A percentile compares a stretch with the other conserved stretches of the same genome.
Conservation (phyloP, 75 land plant species). For the Cunninghamia lanceolata region DNA sequence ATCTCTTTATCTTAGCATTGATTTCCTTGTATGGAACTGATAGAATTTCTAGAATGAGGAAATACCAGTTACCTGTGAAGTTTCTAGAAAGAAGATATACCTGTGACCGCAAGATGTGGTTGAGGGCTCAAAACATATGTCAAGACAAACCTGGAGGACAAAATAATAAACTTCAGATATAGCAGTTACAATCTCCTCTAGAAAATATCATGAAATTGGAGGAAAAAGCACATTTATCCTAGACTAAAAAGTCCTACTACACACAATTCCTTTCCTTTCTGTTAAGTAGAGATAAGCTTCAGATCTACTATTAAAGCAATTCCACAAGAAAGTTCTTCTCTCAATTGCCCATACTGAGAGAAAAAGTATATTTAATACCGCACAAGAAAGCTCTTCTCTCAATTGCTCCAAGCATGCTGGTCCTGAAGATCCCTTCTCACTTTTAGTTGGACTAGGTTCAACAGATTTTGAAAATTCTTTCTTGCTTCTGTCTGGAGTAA, state of each 20-base stretch:
- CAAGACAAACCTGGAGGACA: slow-evolving; percentile 76
- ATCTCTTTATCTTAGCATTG: background rate
- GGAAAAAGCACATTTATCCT: background rate
- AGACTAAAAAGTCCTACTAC: background rate
- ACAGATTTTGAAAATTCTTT: background rate
- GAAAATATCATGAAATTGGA: slow-evolving; percentile 7
- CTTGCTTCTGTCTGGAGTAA: background rate
- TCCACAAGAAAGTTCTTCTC: background rate
- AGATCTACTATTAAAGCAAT: background rate
- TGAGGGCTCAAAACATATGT: slow-evolving; percentile 90
- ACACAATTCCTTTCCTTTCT: too few species aligned
- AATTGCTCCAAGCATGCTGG: slow-evolving; percentile 66
- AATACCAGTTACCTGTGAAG: slow-evolving; percentile 66
- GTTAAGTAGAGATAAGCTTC: too few species aligned
- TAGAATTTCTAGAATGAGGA: background rate
- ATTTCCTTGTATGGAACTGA: background rate
- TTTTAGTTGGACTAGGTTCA: background rate
- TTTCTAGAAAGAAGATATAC: slow-evolving; percentile 18
- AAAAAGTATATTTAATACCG: slow-evolving; percentile 37
- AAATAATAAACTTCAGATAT: background rate
- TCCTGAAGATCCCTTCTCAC: slow-evolving; percentile 10
- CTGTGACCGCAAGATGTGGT: slow-evolving; percentile 98
- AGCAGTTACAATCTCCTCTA: too few species aligned
- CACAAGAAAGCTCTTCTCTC: slow-evolving; percentile 90
- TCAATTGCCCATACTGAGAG: background rate